Conservation (phyloP, 108 stramenopile species). For the Nitzschia putrida region DNA sequence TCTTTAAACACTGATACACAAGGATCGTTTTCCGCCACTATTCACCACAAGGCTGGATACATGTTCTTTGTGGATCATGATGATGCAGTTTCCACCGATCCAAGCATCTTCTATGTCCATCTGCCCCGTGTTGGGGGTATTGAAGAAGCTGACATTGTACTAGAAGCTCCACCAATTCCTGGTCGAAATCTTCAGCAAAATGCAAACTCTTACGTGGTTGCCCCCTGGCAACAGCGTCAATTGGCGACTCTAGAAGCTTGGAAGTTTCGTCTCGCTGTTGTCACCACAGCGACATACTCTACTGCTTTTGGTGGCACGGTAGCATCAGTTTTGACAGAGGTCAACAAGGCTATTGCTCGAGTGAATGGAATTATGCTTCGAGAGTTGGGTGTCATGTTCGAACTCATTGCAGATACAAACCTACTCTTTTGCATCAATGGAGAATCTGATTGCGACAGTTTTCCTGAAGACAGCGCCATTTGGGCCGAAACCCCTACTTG, state of each 20-base stretch:
- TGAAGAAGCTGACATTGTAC: neutral
- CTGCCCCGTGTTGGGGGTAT: neutral
- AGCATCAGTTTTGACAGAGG: neutral
- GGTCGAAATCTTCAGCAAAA: too few species aligned
- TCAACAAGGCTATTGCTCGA: neutral
- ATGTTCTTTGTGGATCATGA: conserved; percentile 12
- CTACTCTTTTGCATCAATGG: conserved; percentile 1
- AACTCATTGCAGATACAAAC: neutral
- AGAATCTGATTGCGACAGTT: neutral
- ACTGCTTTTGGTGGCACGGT: neutral
- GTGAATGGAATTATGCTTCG: conserved; percentile 11
- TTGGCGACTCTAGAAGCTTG: neutral
- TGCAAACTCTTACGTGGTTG: neutral
- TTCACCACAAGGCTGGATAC: conserved; percentile 1
- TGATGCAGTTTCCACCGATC: neutral
- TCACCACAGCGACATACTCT: neutral
- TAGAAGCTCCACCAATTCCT: neutral
- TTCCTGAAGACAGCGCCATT: neutral
- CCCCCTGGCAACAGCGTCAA: neutral
- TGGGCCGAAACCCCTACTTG: neutral
- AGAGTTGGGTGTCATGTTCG: conserved; percentile 12
- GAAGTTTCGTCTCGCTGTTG: conserved; percentile 7
- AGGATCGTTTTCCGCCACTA: neutral
- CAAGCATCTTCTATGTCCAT: neutral
- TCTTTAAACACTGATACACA: neutral